Evolutionary conservation across 768 basidiomycete species (phyloP).

Genomic region (Pleurotus giganteus): DNA sequence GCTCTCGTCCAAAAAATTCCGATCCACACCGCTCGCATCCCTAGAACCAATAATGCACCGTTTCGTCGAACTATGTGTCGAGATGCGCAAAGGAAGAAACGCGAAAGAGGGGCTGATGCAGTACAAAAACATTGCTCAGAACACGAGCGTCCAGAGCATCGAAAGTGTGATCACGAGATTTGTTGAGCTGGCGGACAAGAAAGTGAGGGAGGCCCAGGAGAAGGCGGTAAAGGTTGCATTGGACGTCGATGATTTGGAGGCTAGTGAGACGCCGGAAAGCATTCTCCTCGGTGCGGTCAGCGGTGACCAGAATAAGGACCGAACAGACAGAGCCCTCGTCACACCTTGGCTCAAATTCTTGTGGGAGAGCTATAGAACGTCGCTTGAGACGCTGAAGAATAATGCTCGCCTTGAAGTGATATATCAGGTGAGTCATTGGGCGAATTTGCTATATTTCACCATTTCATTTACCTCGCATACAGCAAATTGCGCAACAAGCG

Average conservation of each 20-base stretch:
- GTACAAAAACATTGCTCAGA: slow-evolving; percentile 98
- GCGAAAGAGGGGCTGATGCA: slow-evolving; percentile 96
- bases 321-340: slow-evolving; percentile 92
- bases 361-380: slow-evolving; percentile 98
- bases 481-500: slow-evolving; percentile 96
- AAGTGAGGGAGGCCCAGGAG: slow-evolving; percentile 84
- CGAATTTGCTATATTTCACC: slow-evolving; percentile 4
- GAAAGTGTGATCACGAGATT: slow-evolving; percentile 89
- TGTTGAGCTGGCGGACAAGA: slow-evolving; percentile 74
- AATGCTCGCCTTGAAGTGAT: slow-evolving; percentile 90
- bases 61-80: slow-evolving; percentile 95
- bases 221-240: slow-evolving; percentile 75
- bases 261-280: slow-evolving; percentile 91
- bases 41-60: slow-evolving; percentile 96
- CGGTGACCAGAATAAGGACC: slow-evolving; percentile 86
- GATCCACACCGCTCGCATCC: slow-evolving; percentile 81
- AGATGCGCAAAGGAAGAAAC: slow-evolving; percentile 88
- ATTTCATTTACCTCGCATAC: not conserved
- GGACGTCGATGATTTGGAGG: slow-evolving; percentile 94
- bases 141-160: slow-evolving; percentile 86
- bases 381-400: slow-evolving; percentile 93
- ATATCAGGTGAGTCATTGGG: slow-evolving; percentile 69
- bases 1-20: slow-evolving; percentile 92
- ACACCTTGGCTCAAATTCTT: slow-evolving; percentile 97
- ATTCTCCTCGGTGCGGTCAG: slow-evolving; percentile 89